Conservation (phyloP, 2,329 filamentous ascomycete species). For the Botrytis paeoniae region DNA sequence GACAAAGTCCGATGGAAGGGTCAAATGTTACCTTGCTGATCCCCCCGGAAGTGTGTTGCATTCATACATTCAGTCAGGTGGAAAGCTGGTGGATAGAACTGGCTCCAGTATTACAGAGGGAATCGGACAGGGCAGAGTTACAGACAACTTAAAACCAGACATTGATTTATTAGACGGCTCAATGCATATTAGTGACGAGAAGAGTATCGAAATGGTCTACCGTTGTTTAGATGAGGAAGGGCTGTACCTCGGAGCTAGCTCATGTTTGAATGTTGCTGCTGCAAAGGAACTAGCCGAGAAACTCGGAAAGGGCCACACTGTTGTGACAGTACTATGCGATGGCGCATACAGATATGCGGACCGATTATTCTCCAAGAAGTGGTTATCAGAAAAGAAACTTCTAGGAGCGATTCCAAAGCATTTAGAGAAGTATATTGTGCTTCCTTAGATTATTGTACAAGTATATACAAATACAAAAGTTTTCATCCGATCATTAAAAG, state of each 20-base stretch:
- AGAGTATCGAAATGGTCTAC: conserved; percentile 98
- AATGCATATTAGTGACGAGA: conserved; percentile 81
- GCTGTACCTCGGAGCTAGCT: conserved; percentile 90
- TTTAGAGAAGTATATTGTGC: conserved; percentile 89
- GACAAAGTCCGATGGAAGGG: conserved; percentile 70
- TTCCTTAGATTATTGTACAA: conserved; percentile 55
- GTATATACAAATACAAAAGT: conserved; percentile 18
- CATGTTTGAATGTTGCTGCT: conserved; percentile 89
- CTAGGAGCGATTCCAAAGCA: conserved; percentile 77
- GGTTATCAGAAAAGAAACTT: conserved; percentile 84
- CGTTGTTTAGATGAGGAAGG: conserved; percentile 94
- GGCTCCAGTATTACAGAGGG: conserved; percentile 95
- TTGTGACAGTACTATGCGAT: conserved; percentile 92
- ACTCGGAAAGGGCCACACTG: conserved; percentile 81
- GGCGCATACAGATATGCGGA: conserved; percentile 98
- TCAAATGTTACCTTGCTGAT: conserved; percentile 88
- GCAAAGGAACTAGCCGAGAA: conserved; percentile 91
- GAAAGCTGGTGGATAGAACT: conserved; percentile 73
- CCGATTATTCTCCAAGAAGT: conserved; percentile 84
- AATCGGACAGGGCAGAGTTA: conserved; percentile 93
- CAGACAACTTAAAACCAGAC: conserved; percentile 88
- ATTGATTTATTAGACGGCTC: conserved; percentile 81
- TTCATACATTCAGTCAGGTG: conserved; percentile 83
- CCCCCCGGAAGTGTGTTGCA: conserved; percentile 91
- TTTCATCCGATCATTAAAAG: conserved; percentile 2